These are phyloP conservation scores for Tephrocybe sp. DNA, from an alignment of 768 basidiomycete genomes.

Conservation along the genomic window DNA sequence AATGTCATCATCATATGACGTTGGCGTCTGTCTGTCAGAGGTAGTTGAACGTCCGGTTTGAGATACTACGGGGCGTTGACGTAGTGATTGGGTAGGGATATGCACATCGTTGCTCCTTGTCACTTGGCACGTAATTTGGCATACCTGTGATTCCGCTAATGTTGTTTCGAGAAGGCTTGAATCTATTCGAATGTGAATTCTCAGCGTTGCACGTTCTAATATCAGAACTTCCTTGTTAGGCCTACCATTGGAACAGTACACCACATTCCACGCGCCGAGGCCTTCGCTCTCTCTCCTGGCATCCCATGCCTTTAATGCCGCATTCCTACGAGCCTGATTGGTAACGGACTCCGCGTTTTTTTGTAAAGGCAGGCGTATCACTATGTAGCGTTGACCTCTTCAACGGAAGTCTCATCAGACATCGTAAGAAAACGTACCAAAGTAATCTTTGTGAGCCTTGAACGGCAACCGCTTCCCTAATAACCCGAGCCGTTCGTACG, in stretches of 20 bases:
- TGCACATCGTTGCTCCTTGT: slow-evolving; percentile 32
- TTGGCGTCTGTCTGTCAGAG: neutral
- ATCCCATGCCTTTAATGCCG: slow-evolving; percentile 53
- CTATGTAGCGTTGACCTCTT: slow-evolving; percentile 29
- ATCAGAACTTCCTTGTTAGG: neutral
- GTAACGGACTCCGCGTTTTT: slow-evolving; percentile 35
- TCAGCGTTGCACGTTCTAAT: neutral
- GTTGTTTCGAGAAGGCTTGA: slow-evolving; percentile 22
- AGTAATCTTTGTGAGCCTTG: slow-evolving; percentile 44
- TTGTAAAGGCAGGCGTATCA: slow-evolving; percentile 45
- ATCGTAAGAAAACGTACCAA: slow-evolving; percentile 38
- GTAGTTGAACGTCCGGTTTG: neutral
- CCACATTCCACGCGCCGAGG: slow-evolving; percentile 43
- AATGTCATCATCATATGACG: slow-evolving; percentile 26
- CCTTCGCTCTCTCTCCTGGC: slow-evolving; percentile 31
- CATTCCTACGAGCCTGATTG: slow-evolving; percentile 36
- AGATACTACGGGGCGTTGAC: slow-evolving; percentile 23
- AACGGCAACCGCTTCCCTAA: slow-evolving; percentile 57
- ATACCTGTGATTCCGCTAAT: slow-evolving; percentile 15
- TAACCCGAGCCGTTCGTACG: slow-evolving; percentile 63
- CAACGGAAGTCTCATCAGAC: neutral
- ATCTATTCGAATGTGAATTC: slow-evolving; percentile 4
- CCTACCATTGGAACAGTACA: slow-evolving; percentile 34
- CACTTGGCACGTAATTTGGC: slow-evolving; percentile 24
- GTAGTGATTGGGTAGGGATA: slow-evolving; percentile 38